phyloP scores from a whole-genome alignment of 179 eudicot species.

The Amaranthus tricolor region DNA sequence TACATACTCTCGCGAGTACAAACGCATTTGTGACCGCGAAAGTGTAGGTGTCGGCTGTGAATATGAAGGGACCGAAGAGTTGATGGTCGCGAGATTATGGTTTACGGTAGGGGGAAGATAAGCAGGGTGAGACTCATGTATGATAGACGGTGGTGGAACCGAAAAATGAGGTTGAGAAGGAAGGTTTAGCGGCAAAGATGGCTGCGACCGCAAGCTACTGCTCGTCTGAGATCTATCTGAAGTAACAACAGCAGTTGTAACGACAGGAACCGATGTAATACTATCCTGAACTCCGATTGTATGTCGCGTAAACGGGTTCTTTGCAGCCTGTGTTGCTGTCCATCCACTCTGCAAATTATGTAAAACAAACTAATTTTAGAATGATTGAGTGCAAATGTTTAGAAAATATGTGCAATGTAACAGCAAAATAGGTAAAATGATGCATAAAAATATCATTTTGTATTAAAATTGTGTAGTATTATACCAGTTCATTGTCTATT shows the following conservation, averaged over 20 bases:
- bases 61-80: background rate
- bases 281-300: constrained; percentile 19
- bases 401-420: background rate
- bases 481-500: too few species aligned
- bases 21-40: constrained; percentile 23
- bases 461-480: too few species aligned
- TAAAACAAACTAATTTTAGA: constrained; percentile 10
- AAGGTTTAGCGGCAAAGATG: constrained; percentile 15
- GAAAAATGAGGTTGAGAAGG: constrained; percentile 11
- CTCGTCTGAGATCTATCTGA: constrained; percentile 21
- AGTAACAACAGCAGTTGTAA: constrained; percentile 25
- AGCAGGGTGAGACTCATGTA: constrained; percentile 19
- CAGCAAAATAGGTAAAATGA: too few species aligned
- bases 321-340: constrained; percentile 39
- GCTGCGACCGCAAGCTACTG: constrained; percentile 19
- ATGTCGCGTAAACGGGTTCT: constrained; percentile 68
- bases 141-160: background rate
- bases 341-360: constrained; percentile 63
- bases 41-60: constrained; percentile 6
- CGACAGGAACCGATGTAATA: constrained; percentile 22
- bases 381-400: background rate
- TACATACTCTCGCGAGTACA: constrained; percentile 11
- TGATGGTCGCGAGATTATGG: constrained; percentile 12
- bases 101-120: constrained; percentile 12
- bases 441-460: background rate